A percentile compares a stretch with the other conserved stretches of the same genome.
Evolutionary conservation across 2,329 filamentous ascomycete species (phyloP).

Genomic region (Dryadomyces quercivorus): DNA sequence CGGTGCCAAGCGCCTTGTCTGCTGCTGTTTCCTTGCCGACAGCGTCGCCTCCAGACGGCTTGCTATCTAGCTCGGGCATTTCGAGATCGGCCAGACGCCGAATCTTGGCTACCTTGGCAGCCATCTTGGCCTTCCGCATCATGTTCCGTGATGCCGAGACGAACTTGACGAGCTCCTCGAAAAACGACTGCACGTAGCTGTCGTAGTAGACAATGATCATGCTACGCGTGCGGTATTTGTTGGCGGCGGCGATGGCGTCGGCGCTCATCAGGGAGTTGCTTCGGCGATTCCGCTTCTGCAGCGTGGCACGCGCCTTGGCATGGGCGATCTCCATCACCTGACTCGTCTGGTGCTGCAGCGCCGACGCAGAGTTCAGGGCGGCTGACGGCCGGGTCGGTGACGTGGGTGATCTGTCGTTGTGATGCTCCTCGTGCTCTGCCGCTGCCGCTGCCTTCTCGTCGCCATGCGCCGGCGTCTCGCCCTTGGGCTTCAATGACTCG

Average conservation of each 20-base stretch:
- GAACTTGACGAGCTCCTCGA: conserved; percentile 72
- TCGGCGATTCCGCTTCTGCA: conserved; percentile 34
- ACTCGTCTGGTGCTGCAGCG: conserved; percentile 4
- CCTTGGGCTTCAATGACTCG: conserved; percentile 15
- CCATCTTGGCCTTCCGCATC: conserved; percentile 80
- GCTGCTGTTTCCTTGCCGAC: not conserved
- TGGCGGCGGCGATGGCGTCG: conserved; percentile 29
- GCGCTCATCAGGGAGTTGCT: conserved; percentile 39
- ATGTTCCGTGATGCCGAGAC: conserved; percentile 71
- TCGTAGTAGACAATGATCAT: conserved; percentile 91
- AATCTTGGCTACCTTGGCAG: conserved; percentile 58
- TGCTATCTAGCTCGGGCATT: conserved; percentile 34
- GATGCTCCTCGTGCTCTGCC: not conserved
- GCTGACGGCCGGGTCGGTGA: not conserved
- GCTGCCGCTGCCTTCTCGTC: not conserved
- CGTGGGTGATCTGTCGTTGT: not conserved
- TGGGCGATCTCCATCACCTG: conserved; percentile 20
- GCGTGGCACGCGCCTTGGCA: conserved; percentile 31
- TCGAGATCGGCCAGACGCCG: conserved; percentile 48
- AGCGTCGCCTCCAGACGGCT: too few species aligned
- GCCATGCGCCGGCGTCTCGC: conserved; percentile 10
- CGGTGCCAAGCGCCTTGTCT: not conserved
- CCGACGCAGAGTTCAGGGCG: conserved; percentile 4
- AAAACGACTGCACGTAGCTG: conserved; percentile 68
- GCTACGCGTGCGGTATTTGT: conserved; percentile 56